Percentiles rank a stretch among this genome's conserved stretches.
Conservation (phyloP, 352 stramenopile species). For the Thalassiosira hispida region DNA sequence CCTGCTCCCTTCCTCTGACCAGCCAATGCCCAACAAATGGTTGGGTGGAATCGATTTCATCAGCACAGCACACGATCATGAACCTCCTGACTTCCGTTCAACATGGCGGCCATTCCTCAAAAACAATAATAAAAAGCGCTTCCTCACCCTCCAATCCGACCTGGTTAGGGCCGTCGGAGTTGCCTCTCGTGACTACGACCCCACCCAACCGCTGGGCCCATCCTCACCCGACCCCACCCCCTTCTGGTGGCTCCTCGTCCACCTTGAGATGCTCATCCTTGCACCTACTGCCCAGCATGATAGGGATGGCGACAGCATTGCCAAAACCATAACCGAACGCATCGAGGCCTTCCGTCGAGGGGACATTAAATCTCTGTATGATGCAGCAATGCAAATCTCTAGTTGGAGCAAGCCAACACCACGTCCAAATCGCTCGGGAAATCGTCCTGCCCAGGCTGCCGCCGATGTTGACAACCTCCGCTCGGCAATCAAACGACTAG, state of each 20-base stretch:
- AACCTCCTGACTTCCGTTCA: slow-evolving; percentile 1
- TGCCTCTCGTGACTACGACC: neutral
- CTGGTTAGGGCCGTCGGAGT: neutral
- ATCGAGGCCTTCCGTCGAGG: neutral
- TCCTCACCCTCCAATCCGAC: too few relatives aligned
- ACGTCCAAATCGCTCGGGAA: neutral
- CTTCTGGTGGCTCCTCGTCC: slow-evolving; percentile 17
- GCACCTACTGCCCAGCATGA: neutral
- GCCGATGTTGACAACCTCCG: slow-evolving; percentile 36
- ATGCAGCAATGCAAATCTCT: neutral
- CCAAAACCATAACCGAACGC: neutral
- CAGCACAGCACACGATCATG: neutral
- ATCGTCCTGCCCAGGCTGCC: slow-evolving; percentile 8
- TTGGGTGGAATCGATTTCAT: neutral
- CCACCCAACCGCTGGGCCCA: neutral
- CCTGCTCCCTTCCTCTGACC: too few relatives aligned
- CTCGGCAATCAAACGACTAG: slow-evolving; percentile 10
- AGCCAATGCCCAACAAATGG: too few relatives aligned
- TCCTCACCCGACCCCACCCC: neutral
- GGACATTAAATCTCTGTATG: neutral
- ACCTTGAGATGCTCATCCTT: slow-evolving; percentile 1
- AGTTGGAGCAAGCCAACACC: neutral
- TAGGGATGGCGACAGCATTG: neutral
- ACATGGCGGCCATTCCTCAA: neutral
- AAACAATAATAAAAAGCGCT: too few relatives aligned